Base-by-base conservation (phyloP, 257 asterid species). In the Fraxinus quadrangulata region DNA sequence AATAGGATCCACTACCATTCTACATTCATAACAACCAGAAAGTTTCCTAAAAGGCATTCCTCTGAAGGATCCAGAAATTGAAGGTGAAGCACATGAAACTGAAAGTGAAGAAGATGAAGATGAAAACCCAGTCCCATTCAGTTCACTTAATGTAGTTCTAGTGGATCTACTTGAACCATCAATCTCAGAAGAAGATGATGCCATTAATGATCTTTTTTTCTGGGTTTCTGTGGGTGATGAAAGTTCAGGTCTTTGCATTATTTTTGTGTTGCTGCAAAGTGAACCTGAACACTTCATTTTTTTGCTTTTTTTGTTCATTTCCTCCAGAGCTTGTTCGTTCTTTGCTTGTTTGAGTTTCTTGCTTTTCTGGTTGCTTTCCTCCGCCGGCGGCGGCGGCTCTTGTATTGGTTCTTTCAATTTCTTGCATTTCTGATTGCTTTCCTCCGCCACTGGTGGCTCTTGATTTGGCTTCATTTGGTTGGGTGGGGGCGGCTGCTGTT, bases 1-100 rank as follows among this genome's bases (percentile, higher is more conserved):
- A 71, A 89, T 93, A 36, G 97, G 98, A 69, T 93, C 98, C 81
- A 91, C 93, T 75, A 91, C 98, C 93, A 93, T 91, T 78, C 93
- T 83, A 14, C 98, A 93, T 79, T 93, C 98, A 70, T 93, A 91
- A 78, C 98, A 93, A 1, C 97, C 94, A 0, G 98, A 91, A 0
- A 93, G 84, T 66, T 88, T 93, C 84, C 98, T 83, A 45, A 92
- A 92, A 8, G 93, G 96, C 96, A 91, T 91, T 37, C 80, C 88
- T 73, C 92, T 82, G 78, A 90, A 85, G 10, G 96, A 85, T 23
- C 90, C 91, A 13, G 88, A 76, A 33, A 85, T 75, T 31, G 90
- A 78, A 28, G 93, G 86, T 12, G 88, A 81, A 30, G 87, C 72
- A 54, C 86, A 77, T 24, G 85, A 75, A 12, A 40, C 72, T 1